Evolutionary conservation across 768 basidiomycete species (phyloP).

Genomic region (Suillus occidentalis): DNA sequence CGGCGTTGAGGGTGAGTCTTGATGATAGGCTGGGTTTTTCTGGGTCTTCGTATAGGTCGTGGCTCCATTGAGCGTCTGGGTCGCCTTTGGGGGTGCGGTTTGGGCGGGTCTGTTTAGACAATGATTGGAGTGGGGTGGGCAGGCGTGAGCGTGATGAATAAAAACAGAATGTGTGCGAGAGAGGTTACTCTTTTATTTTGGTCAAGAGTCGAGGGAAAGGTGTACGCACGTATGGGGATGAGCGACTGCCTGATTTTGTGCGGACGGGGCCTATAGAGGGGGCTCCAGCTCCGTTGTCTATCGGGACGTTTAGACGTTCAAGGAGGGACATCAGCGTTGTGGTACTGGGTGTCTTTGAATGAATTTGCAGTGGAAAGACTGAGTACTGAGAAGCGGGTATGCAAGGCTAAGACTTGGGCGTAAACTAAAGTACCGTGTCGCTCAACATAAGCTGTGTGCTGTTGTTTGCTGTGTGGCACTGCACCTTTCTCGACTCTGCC

Average conservation of each 20-base stretch:
- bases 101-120: constrained; percentile 33
- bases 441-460: constrained; percentile 18
- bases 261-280: constrained; percentile 26
- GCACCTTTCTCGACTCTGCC: neutral
- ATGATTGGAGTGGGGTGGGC: neutral
- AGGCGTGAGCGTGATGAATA: neutral
- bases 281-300: constrained; percentile 16
- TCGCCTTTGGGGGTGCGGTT: constrained; percentile 64
- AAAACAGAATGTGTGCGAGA: neutral
- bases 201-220: constrained; percentile 23
- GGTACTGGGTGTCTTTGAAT: neutral
- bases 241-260: constrained; percentile 30
- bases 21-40: constrained; percentile 56
- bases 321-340: constrained; percentile 27
- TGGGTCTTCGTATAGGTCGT: constrained; percentile 65
- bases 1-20: constrained; percentile 47
- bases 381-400: constrained; percentile 1
- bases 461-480: constrained; percentile 31
- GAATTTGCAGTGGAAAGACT: neutral
- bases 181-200: constrained; percentile 16
- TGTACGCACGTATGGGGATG: constrained; percentile 36
- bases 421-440: neutral
- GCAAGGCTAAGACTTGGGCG: neutral
- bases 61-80: constrained; percentile 65
- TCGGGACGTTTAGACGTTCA: constrained; percentile 28